These are phyloP conservation scores for Allantophomopsis cytisporea DNA, from an alignment of 2,329 filamentous ascomycete species.

Conservation along the genomic window DNA sequence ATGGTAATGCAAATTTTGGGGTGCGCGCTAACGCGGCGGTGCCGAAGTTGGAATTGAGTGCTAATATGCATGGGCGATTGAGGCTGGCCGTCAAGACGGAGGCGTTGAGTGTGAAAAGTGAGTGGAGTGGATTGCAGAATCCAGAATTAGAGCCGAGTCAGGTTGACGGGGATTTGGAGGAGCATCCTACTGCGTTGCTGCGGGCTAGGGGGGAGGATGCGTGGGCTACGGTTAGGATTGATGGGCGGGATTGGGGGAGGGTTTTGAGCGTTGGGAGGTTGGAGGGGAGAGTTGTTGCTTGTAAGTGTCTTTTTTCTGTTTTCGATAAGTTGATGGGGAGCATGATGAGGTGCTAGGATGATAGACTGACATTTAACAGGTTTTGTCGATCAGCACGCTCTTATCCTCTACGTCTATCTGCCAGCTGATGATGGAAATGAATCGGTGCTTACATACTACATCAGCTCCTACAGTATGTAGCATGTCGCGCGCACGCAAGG, in stretches of 20 bases:
- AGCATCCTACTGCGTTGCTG: constrained; percentile 72
- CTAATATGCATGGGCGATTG: constrained; percentile 88
- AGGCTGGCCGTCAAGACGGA: constrained; percentile 72
- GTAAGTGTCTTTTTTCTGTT: constrained; percentile 27
- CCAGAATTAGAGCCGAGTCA: constrained; percentile 73
- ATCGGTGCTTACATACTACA: constrained; percentile 61
- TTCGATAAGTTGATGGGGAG: no score
- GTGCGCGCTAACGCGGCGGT: constrained; percentile 8
- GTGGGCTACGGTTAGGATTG: constrained; percentile 83
- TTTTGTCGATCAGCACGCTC: constrained; percentile 65
- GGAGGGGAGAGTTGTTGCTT: constrained; percentile 86
- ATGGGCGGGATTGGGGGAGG: constrained; percentile 86
- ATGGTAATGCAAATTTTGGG: no score
- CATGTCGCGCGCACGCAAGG: not conserved
- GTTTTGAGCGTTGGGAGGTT: constrained; percentile 87
- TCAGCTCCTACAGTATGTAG: constrained; percentile 36
- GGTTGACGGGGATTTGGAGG: constrained; percentile 49
- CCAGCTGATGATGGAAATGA: constrained; percentile 59
- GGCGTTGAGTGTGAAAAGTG: constrained; percentile 68
- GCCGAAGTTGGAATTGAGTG: constrained; percentile 71
- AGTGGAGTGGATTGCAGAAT: constrained; percentile 78
- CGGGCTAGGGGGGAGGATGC: constrained; percentile 62
- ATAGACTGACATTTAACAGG: constrained; percentile 20
- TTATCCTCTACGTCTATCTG: constrained; percentile 76
- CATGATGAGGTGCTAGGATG: no score